These are phyloP conservation scores for Calonectria naviculata DNA, from an alignment of 2,329 filamentous ascomycete species.

Conservation along the genomic window DNA sequence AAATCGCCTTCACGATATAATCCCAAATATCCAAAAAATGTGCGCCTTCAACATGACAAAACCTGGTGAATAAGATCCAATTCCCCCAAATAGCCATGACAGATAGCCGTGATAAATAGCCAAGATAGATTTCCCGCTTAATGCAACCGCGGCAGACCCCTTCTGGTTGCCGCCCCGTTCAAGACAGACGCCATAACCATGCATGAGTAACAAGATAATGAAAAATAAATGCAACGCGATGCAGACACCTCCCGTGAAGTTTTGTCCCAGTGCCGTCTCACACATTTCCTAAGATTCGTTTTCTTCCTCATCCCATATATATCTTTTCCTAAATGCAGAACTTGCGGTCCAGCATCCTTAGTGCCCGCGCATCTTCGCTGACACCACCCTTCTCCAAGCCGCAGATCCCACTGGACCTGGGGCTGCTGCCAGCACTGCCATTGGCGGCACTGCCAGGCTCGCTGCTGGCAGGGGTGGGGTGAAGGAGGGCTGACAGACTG, in stretches of 20 bases:
- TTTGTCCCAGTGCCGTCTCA: not conserved
- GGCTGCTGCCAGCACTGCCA: conserved; percentile 56
- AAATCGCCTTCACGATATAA: conserved; percentile 18
- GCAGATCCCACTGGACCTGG: conserved; percentile 40
- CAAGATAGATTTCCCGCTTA: conserved; percentile 35
- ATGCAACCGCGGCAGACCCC: conserved; percentile 35
- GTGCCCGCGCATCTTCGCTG: conserved; percentile 72
- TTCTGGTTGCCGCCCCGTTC: conserved; percentile 32
- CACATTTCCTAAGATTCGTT: not conserved
- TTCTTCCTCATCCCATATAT: not conserved
- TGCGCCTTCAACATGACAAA: conserved; percentile 18
- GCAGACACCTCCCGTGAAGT: conserved; percentile 9
- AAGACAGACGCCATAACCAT: conserved; percentile 41
- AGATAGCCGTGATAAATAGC: too few species aligned
- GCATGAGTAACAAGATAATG: conserved; percentile 32
- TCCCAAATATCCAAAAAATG: conserved; percentile 23
- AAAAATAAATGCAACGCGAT: conserved; percentile 26
- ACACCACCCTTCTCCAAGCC: conserved; percentile 55
- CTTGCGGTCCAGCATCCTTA: conserved; percentile 73
- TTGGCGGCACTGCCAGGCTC: conserved; percentile 57
- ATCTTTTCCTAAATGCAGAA: conserved; percentile 50
- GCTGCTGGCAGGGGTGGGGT: conserved; percentile 59
- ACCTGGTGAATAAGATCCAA: conserved; percentile 22
- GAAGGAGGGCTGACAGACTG: conserved; percentile 62
- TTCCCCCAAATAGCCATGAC: conserved; percentile 31